Percentiles rank a stretch among this genome's conserved stretches.
phyloP scores from a whole-genome alignment of 306 rosid genomes.

The Lupinus albus region DNA sequence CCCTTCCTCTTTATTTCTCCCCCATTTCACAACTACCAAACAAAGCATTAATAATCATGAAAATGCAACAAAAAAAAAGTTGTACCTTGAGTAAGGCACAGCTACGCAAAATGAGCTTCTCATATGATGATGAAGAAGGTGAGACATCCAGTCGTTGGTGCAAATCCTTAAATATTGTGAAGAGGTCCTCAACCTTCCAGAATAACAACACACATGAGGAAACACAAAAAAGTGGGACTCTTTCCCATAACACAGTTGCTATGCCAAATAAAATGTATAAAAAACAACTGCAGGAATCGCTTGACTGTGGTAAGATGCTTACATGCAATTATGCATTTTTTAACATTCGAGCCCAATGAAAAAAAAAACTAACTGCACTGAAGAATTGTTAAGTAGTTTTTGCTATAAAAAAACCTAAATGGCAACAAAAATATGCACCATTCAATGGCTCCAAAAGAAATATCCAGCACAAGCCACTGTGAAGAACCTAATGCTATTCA shows the following conservation, averaged over 20 bases:
- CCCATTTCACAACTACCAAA: too few species aligned
- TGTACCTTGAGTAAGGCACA: slow-evolving; percentile 71
- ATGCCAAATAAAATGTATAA: slow-evolving; percentile 32
- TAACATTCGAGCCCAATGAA: slow-evolving; percentile 2
- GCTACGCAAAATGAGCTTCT: slow-evolving; percentile 65
- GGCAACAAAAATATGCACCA: slow-evolving; percentile 2
- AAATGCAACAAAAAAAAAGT: slow-evolving; percentile 24
- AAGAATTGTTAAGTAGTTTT: background rate
- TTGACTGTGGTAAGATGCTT: slow-evolving; percentile 18
- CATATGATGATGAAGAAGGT: slow-evolving; percentile 66
- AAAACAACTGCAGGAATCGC: slow-evolving; percentile 15
- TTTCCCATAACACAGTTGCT: slow-evolving; percentile 6
- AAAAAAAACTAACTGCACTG: slow-evolving; percentile 2
- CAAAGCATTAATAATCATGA: slow-evolving; percentile 10
- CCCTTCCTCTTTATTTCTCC: too few species aligned
- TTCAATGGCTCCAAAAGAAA: slow-evolving; percentile 23
- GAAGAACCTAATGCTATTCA: slow-evolving; percentile 18
- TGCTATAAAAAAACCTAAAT: background rate
- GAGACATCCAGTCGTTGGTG: slow-evolving; percentile 60
- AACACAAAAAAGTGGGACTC: background rate
- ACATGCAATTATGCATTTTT: slow-evolving; percentile 20
- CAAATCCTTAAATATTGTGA: slow-evolving; percentile 60
- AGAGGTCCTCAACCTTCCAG: slow-evolving; percentile 79
- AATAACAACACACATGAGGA: slow-evolving; percentile 35
- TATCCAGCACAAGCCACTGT: slow-evolving; percentile 20